Evolutionary conservation across 164 flowering plant genomes (phyloP).

Genomic region (Stephania cephalantha): DNA sequence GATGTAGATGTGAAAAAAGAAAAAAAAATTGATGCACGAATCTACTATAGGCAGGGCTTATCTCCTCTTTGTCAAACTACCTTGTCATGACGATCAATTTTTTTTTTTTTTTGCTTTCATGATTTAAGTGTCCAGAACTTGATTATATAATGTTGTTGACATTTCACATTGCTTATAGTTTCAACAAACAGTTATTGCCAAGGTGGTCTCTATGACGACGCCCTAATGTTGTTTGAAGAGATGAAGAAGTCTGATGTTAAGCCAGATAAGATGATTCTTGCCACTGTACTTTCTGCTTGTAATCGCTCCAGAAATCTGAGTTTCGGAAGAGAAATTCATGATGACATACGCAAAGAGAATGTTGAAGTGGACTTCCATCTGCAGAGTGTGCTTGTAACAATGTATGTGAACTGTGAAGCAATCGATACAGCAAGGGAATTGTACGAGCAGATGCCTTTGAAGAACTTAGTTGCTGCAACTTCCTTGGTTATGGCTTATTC

Average conservation of each 20-base stretch:
- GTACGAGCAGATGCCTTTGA: conserved; percentile 35
- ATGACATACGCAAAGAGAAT: conserved; percentile 34
- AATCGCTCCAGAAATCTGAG: conserved; percentile 43
- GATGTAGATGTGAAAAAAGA: background rate
- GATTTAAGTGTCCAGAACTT: too few relatives aligned
- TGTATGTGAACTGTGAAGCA: conserved; percentile 63
- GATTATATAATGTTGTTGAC: background rate
- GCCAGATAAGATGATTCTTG: conserved; percentile 50
- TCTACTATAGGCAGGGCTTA: background rate
- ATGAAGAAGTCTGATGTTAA: conserved; percentile 44
- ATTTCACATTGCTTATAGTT: background rate
- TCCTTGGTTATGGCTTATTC: conserved; percentile 65
- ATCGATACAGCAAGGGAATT: conserved; percentile 53
- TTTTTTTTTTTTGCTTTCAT: too few relatives aligned
- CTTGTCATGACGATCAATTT: background rate
- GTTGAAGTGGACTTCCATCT: conserved; percentile 36
- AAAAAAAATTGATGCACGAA: too few relatives aligned
- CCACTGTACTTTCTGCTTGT: conserved; percentile 55
- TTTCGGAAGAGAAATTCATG: conserved; percentile 47
- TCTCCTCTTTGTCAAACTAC: background rate
- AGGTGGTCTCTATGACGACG: conserved; percentile 44
- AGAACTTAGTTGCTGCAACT: conserved; percentile 46
- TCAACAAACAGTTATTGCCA: conserved; percentile 39
- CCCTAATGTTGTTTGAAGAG: conserved; percentile 50
- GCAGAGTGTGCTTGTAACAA: conserved; percentile 48